Evolutionary conservation across 768 basidiomycete genomes (phyloP).

Genomic region (Leccinellum luteum): DNA sequence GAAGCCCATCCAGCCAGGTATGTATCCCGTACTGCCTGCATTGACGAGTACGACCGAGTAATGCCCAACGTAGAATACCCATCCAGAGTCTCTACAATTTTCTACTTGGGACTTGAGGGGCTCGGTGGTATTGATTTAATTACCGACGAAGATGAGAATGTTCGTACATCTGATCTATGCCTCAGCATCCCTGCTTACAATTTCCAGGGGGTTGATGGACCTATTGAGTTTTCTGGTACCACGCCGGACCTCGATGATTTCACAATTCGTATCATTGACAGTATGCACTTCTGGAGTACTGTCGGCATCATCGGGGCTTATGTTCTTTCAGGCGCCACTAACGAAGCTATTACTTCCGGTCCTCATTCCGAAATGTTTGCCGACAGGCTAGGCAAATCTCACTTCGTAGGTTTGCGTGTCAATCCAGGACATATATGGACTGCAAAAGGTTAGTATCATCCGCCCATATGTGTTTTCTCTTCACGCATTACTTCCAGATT

Average conservation of each 20-base stretch:
- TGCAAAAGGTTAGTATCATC: constrained; percentile 60
- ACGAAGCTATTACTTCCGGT: constrained; percentile 53
- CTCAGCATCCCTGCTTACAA: constrained; percentile 5
- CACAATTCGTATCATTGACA: constrained; percentile 72
- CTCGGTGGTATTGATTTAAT: constrained; percentile 80
- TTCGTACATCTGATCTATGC: constrained; percentile 34
- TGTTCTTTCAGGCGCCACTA: constrained; percentile 50
- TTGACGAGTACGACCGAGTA: constrained; percentile 24
- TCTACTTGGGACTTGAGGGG: constrained; percentile 87
- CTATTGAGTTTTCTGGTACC: constrained; percentile 66
- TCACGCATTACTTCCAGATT: constrained; percentile 41
- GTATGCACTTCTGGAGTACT: constrained; percentile 36
- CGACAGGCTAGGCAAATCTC: constrained; percentile 65
- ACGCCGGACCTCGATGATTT: constrained; percentile 84
- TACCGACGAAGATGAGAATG: constrained; percentile 71
- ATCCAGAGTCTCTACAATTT: constrained; percentile 74
- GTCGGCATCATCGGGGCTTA: constrained; percentile 2
- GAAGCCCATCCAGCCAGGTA: constrained; percentile 68
- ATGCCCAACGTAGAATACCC: constrained; percentile 35
- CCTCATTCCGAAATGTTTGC: constrained; percentile 55
- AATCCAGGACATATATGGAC: constrained; percentile 73
- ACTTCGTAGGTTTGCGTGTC: constrained; percentile 62
- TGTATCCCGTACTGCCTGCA: not conserved
- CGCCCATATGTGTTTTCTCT: not conserved
- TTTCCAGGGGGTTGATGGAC: constrained; percentile 68